Evolutionary conservation across 2,329 filamentous ascomycete genomes (phyloP), one percentile per base, ranked within the genome.

Genomic region (Aspergillus terreus): DNA sequence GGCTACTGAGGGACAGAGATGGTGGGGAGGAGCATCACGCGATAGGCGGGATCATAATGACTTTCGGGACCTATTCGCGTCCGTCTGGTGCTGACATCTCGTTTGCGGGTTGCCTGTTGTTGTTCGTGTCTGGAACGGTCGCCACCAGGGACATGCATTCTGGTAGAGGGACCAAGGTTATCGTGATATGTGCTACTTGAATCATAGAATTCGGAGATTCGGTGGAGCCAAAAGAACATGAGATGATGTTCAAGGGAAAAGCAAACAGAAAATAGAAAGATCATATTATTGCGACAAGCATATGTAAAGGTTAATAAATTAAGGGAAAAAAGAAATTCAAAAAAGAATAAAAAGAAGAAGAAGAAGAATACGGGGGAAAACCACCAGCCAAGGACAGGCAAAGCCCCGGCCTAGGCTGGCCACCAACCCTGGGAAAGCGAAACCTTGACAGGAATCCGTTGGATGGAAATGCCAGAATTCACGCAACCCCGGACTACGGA

Each of bases 401-500:
- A 17, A 17, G 15, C 14, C 12, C 35, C 14, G 15, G 35, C 11
- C 14, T n/a, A n/a, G 35, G 6, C 35, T 38, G 35, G 3, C 27
- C 27, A 30, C 7, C 27, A 30, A 30, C 27, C 27, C 27, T 30
- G 35, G 35, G 35, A 38, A n/a, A 38, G 15, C 35, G 3, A 38
- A 17, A 17, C 15, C 15, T 38, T n/a, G 11, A 4, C 4, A 7
- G 14, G 6, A 17, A 38, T 38, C 15, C n/a, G 35, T 38, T n/a
- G 35, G 35, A n/a, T 38, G 35, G 27, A 38, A 38, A 17, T 3
- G 35, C 14, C 14, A 38, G 35, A 46, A 46, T 45, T 46, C 48
- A 42, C 48, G 48, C 48, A 45, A 45, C 36, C 36, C 43, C 48
- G 33, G 42, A 50, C 48, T 23, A 23, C 23, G 5, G 2, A 19